Conservation (phyloP, 441 rosid species). For the Jatropha podagrica region DNA sequence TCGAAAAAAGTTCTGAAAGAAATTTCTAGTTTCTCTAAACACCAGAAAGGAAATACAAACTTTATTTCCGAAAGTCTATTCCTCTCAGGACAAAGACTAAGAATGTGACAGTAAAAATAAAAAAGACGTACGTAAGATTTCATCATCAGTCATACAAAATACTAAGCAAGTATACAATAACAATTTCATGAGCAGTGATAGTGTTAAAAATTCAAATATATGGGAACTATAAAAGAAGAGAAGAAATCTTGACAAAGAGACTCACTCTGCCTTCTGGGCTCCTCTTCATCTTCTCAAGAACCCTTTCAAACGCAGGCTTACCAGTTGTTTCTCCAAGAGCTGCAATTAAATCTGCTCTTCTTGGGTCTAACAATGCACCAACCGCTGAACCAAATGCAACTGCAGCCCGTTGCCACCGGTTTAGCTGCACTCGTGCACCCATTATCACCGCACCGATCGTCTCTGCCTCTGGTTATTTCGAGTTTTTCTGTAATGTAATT, state of each 20-base stretch:
- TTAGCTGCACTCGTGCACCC: slow-evolving; percentile 57
- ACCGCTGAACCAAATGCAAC: slow-evolving; percentile 88
- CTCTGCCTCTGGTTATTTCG: not conserved
- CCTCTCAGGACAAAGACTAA: not conserved
- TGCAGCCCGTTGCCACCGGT: slow-evolving; percentile 87
- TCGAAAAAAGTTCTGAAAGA: not conserved
- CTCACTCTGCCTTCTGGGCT: slow-evolving; percentile 80
- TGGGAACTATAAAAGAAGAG: not conserved
- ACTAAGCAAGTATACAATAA: not conserved
- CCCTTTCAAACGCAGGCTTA: slow-evolving; percentile 80
- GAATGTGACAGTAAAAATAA: not conserved
- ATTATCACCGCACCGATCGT: slow-evolving; percentile 35
- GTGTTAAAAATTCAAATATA: not conserved
- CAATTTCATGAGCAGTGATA: not conserved
- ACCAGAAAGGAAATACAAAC: not conserved
- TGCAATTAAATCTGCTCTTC: slow-evolving; percentile 87
- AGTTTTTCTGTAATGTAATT: too few relatives aligned
- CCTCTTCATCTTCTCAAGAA: slow-evolving; percentile 76
- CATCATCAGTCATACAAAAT: not conserved
- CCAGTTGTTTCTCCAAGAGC: slow-evolving; percentile 94
- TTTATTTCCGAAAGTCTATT: not conserved
- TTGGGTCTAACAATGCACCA: slow-evolving; percentile 77
- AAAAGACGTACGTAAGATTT: not conserved
- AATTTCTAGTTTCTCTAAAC: too few relatives aligned
- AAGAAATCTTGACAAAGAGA: slow-evolving; percentile 8